A percentile compares a stretch with the other conserved stretches of the same genome.
Evolutionary conservation across 768 basidiomycete genomes (phyloP).

Genomic region (Tricholoma sp.): DNA sequence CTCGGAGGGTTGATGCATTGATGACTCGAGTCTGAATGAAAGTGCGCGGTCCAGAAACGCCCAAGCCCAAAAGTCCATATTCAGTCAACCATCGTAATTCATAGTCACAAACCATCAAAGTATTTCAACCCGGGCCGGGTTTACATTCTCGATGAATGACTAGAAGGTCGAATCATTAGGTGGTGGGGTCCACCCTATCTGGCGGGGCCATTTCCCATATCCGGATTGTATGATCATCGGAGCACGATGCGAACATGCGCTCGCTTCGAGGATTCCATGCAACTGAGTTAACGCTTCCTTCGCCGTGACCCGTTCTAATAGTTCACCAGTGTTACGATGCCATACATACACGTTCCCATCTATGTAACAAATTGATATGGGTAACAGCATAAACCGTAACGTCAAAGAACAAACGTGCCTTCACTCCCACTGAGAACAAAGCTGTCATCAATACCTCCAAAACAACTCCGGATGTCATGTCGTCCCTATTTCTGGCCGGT

Average conservation of each 20-base stretch:
- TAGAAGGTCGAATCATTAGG: conserved; percentile 11
- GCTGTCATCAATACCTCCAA: conserved; percentile 84
- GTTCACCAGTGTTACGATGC: conserved; percentile 78
- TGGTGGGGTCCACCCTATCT: conserved; percentile 9
- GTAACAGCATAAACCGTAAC: conserved; percentile 7
- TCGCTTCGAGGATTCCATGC: conserved; percentile 94
- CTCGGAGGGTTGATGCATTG: no score
- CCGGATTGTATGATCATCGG: conserved; percentile 86
- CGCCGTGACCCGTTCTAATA: conserved; percentile 87
- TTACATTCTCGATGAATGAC: conserved; percentile 21
- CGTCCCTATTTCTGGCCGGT: conserved; percentile 79
- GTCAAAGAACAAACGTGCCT: conserved; percentile 47
- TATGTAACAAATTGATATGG: conserved; percentile 25
- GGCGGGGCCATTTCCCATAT: conserved; percentile 70
- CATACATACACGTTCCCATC: conserved; percentile 94
- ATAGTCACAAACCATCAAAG: no score
- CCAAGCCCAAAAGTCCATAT: no score
- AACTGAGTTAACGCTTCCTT: conserved; percentile 89
- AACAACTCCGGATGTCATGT: conserved; percentile 89
- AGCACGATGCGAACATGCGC: conserved; percentile 94
- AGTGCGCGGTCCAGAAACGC: no score
- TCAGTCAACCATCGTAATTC: no score
- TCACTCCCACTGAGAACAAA: conserved; percentile 94
- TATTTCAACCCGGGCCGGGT: no score
- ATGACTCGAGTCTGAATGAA: no score